Percentiles rank a stretch among this genome's conserved stretches.
Evolutionary conservation across 306 rosid genomes (phyloP).

Genomic region (Glycyrrhiza uralensis): DNA sequence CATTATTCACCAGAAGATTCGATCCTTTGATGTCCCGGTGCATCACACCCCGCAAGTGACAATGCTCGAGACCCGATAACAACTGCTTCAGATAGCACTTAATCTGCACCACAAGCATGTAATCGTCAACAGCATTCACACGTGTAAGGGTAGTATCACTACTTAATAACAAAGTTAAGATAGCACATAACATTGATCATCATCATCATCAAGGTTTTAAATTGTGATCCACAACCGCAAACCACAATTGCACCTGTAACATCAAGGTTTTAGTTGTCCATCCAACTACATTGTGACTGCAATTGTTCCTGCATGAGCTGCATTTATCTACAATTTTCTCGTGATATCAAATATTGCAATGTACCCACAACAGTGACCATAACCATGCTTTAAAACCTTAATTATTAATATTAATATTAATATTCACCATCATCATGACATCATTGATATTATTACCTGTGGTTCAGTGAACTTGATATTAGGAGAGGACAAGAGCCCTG

Average conservation of each 20-base stretch:
- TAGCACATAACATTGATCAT: background rate
- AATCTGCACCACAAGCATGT: conserved; percentile 45
- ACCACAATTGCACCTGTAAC: background rate
- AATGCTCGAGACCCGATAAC: conserved; percentile 80
- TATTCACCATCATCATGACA: background rate
- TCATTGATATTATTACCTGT: conserved; percentile 39
- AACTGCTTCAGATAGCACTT: conserved; percentile 88
- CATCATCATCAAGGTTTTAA: background rate
- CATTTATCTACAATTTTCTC: background rate
- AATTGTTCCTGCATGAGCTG: background rate
- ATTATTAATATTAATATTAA: background rate
- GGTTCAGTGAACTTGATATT: conserved; percentile 75
- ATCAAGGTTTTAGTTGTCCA: background rate
- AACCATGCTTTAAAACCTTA: background rate
- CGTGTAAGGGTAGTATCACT: background rate
- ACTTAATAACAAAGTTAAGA: background rate
- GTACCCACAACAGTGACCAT: background rate
- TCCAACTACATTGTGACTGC: background rate
- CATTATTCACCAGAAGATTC: conserved; percentile 83
- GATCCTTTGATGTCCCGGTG: conserved; percentile 95
- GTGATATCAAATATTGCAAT: background rate
- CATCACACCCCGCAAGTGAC: conserved; percentile 84
- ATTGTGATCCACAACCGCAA: background rate
- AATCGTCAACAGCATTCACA: background rate
- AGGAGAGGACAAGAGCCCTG: conserved; percentile 78